A percentile compares a stretch with the other conserved stretches of the same genome.
phyloP scores from a whole-genome alignment of 768 basidiomycete species.

The Glaciozyma martinii region DNA sequence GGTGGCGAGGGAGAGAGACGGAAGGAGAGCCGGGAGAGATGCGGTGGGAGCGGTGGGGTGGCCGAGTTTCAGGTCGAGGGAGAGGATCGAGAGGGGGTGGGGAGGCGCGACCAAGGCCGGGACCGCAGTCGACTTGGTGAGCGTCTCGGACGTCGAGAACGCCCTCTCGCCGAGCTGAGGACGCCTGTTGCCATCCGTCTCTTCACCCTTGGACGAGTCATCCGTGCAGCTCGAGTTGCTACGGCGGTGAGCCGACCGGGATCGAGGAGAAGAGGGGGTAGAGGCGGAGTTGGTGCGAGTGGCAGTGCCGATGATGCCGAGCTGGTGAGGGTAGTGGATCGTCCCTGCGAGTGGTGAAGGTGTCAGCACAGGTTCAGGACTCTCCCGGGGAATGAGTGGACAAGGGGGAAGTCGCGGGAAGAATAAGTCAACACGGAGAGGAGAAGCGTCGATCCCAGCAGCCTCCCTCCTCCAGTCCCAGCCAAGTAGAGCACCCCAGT shows the following conservation, averaged over 20 bases:
- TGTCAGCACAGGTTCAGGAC: background rate
- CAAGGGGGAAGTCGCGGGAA: background rate
- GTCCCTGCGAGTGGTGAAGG: slow-evolving; percentile 14
- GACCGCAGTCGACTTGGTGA: slow-evolving; percentile 8
- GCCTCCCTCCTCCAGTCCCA: no score
- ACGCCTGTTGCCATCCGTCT: background rate
- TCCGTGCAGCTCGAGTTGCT: slow-evolving; percentile 9
- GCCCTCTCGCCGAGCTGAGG: slow-evolving; percentile 11
- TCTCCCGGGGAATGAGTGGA: background rate
- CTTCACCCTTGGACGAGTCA: background rate
- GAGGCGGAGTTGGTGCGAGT: background rate
- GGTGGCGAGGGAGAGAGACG: slow-evolving; percentile 83
- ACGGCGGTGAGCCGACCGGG: slow-evolving; percentile 9
- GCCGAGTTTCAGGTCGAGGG: slow-evolving; percentile 86
- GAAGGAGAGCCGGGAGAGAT: slow-evolving; percentile 54
- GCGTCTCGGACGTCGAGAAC: slow-evolving; percentile 6
- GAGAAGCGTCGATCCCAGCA: no score
- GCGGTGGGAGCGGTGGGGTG: slow-evolving; percentile 56
- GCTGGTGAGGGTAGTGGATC: slow-evolving; percentile 30
- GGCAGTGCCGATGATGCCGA: slow-evolving; percentile 12
- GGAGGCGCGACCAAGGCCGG: slow-evolving; percentile 37
- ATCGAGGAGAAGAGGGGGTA: background rate
- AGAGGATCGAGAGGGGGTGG: slow-evolving; percentile 74
- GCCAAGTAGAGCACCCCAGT: no score
- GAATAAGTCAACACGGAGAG: background rate